Evolutionary conservation across 371 early-diverging fungal genomes (phyloP).

Genomic region (Mucor mucedo): DNA sequence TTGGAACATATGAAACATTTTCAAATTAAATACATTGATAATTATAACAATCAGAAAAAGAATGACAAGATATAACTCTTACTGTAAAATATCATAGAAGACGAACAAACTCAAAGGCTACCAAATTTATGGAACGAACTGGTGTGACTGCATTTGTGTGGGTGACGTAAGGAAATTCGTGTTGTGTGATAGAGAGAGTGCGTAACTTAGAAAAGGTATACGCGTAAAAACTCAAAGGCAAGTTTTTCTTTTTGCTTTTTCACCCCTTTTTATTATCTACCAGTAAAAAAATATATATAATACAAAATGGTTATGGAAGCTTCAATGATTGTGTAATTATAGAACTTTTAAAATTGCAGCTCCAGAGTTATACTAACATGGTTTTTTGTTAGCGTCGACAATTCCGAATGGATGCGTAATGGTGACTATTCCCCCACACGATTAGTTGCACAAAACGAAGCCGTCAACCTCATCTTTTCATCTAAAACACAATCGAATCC

Average conservation of each 20-base stretch:
- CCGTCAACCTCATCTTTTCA: slow-evolving; percentile 90
- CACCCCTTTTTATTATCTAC: not conserved
- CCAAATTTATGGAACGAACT: not conserved
- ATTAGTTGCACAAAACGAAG: slow-evolving; percentile 94
- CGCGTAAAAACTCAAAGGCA: slow-evolving; percentile 1
- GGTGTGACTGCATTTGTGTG: not conserved
- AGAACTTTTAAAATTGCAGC: not conserved
- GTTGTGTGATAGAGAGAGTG: not conserved
- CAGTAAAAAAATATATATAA: not conserved
- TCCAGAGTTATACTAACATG: not conserved
- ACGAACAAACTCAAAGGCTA: too few relatives aligned
- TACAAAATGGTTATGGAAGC: slow-evolving; percentile 64
- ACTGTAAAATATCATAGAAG: too few relatives aligned
- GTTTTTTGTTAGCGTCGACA: slow-evolving; percentile 78
- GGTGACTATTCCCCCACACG: slow-evolving; percentile 98
- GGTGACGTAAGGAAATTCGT: not conserved
- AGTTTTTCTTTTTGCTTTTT: not conserved
- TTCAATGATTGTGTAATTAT: slow-evolving; percentile 65
- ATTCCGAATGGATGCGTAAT: slow-evolving; percentile 99
- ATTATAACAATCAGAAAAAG: too few relatives aligned
- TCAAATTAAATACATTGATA: too few relatives aligned
- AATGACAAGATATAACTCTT: too few relatives aligned
- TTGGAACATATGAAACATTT: too few relatives aligned
- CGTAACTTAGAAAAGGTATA: slow-evolving; percentile 5
- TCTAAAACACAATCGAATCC: slow-evolving; percentile 93